Conservation (phyloP, 208 protist genomes). For the Leishmania aethiopica region DNA sequence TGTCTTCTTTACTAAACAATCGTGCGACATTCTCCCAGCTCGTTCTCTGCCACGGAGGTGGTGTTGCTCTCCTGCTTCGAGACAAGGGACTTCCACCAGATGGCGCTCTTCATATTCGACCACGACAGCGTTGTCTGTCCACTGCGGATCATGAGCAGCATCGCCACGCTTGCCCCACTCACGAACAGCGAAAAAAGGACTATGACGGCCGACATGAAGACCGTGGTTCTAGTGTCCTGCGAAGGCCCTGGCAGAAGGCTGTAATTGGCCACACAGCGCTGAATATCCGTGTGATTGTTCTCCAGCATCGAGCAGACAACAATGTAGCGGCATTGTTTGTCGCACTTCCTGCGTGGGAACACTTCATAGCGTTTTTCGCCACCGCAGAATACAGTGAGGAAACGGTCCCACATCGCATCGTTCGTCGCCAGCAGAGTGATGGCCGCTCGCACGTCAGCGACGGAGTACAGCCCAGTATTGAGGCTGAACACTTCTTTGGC, state of each 20-base stretch:
- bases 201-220: background rate
- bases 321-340: conserved; percentile 53
- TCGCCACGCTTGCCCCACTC: background rate
- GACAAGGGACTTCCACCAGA: conserved; percentile 19
- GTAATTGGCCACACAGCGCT: conserved; percentile 35
- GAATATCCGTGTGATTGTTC: conserved; percentile 35
- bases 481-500: conserved; percentile 38
- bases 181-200: conserved; percentile 5
- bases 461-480: conserved; percentile 24
- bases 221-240: background rate
- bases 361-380: conserved; percentile 30
- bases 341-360: conserved; percentile 42
- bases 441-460: conserved; percentile 15
- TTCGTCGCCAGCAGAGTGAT: conserved; percentile 31
- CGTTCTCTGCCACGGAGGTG: background rate
- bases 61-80: background rate
- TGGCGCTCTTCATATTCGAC: background rate
- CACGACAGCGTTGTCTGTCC: conserved; percentile 14
- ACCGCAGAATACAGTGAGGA: conserved; percentile 44
- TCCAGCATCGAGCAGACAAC: conserved; percentile 60
- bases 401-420: conserved; percentile 50
- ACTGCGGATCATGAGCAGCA: conserved; percentile 22
- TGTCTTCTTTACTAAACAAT: background rate
- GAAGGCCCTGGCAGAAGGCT: background rate
- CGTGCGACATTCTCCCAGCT: background rate